Evolutionary conservation across 257 asterid genomes (phyloP), one percentile per base, ranked within the genome.

Genomic region (Osmanthus fragrans): DNA sequence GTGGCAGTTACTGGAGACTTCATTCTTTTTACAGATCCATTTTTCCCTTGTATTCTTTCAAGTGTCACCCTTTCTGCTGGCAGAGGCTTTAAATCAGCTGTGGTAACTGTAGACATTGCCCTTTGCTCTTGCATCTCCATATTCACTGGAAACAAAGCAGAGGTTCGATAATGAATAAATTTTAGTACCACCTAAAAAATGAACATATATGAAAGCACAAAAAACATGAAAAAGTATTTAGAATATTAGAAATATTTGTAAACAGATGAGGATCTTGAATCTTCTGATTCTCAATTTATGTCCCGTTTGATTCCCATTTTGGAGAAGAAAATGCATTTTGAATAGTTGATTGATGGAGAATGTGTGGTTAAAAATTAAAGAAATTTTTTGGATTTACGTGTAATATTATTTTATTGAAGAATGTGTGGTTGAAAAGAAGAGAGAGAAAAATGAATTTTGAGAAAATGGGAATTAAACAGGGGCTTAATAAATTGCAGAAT

Each of bases 1-100:
- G 96, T 84, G 77, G 96, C 92, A 37, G 97, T 92, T 76, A 91
- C 84, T 8, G 97, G 96, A 68, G 95, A 89, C 76, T 89, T 92
- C 51, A 77, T 86, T 79, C 95, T 87, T 87, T 81, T 93, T 78
- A 90, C 34, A 67, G 99, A 92, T 78, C 96, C 95, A 82, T 83
- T 93, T 70, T 87, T 88, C 82, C 88, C 96, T 51, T 90, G 95
- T 80, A 90, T 77, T 78, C 86, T 90, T 79, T 92, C 97, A 27
- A 87, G 88, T 10, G 79, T 56, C 81, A 85, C 80, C 78, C 77
- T 87, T 81, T 92, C 98, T 2, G 90, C 81, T 33, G 94, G 96
- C 71, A 92, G 93, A 42, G 93, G 89, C 85, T 88, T 92, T 85
- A 91, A 77, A 74, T 93, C 95, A 34, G 89, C 82, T 73, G 82